Base-by-base conservation (phyloP, 768 basidiomycete genomes). In the Lactarius psammicola region DNA sequence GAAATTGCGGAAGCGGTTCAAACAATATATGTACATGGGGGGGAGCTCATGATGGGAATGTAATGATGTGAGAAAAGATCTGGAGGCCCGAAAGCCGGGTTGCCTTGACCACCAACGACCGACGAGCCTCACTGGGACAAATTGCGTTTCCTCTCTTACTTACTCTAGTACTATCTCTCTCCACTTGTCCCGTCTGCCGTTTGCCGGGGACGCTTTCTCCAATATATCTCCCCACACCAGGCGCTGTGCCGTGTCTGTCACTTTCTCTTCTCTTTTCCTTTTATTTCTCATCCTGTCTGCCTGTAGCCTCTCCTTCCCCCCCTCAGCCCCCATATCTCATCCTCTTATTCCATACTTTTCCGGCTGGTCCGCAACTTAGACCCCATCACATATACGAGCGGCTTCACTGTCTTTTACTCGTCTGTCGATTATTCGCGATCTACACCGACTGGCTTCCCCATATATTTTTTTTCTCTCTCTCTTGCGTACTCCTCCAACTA, bases 11-110 rank as follows among this genome's bases (percentile, higher is more conserved):
- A 80, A 79, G 73, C 76, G 77, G 75, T 95, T 93, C 77, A 79
- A 79, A 72, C 75, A 79, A 75, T 86, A 86, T 76, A 94, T 96
- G 93, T 93, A 85, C 74, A 80, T 87, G 75, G 84, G 81, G 30
- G 42, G 65, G 31, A 23, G 63, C 8, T 11, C 33, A 17, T 59
- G 64, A 68, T 59, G 53, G 62, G 15, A 55, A 30, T 40, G 59
- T 30, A 46, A 56, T 60, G 67, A 63, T 64, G 53, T 65, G 44
- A 56, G 34, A 30, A 44, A 56, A 42, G 11, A 60, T 62, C 62
- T 63, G 51, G 54, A 40, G 40, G 61, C 20, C 54, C 54, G 64
- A 64, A 59, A 55, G 62, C 58, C 36, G 59, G 67, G 81, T 82
- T 82, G 81, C 81, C 81, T 81, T 83, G 81, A 81, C 81, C 80